A percentile compares a stretch with the other conserved stretches of the same genome.
phyloP scores from a whole-genome alignment of 441 rosid species.

The Kokia cookei region DNA sequence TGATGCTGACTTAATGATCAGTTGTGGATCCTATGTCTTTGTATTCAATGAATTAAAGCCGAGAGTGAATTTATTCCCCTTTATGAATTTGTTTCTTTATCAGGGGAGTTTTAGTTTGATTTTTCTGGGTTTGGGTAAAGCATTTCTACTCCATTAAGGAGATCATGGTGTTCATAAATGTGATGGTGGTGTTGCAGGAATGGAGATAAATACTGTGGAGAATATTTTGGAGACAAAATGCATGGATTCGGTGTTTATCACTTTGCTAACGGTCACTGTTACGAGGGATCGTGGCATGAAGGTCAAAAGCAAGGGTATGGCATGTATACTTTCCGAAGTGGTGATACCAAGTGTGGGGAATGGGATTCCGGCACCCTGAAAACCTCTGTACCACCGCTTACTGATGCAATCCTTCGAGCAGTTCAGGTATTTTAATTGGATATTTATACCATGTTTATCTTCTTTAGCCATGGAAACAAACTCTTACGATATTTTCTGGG shows the following conservation, averaged over 20 bases:
- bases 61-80: background rate
- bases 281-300: conserved; percentile 96
- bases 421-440: conserved; percentile 49
- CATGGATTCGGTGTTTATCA: conserved; percentile 92
- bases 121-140: background rate
- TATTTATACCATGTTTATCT: background rate
- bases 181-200: conserved; percentile 38
- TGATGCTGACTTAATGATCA: conserved; percentile 1
- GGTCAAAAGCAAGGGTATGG: conserved; percentile 87
- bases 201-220: conserved; percentile 88
- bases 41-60: background rate
- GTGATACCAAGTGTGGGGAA: conserved; percentile 61
- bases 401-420: conserved; percentile 45
- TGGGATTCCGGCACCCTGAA: conserved; percentile 71
- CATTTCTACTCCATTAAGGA: background rate
- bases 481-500: background rate
- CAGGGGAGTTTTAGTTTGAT: background rate
- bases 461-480: background rate
- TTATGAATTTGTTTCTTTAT: background rate
- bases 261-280: conserved; percentile 82
- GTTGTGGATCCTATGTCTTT: conserved; percentile 1
- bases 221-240: conserved; percentile 84
- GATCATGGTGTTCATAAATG: background rate
- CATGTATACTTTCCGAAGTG: conserved; percentile 62
- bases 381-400: conserved; percentile 32